A percentile compares a stretch with the other conserved stretches of the same genome.
Evolutionary conservation across 2,329 filamentous ascomycete species (phyloP).

Genomic region (Dactylellina leptospora): DNA sequence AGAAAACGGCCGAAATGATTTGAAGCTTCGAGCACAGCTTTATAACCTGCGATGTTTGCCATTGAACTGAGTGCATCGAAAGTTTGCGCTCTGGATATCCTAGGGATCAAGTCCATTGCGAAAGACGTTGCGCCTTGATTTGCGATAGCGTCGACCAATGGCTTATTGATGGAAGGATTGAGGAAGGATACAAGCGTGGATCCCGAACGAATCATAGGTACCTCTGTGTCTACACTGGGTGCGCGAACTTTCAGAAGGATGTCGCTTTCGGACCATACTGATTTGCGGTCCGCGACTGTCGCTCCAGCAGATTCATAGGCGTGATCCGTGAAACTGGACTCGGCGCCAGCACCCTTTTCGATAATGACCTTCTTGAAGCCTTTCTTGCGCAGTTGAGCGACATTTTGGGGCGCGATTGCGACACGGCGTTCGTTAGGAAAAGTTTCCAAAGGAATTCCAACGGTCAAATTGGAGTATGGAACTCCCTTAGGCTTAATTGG

Average conservation of each 20-base stretch:
- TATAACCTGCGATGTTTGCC: constrained; percentile 95
- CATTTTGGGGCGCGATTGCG: constrained; percentile 84
- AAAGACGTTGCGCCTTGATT: constrained; percentile 77
- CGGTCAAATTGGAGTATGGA: constrained; percentile 76
- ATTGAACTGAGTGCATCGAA: constrained; percentile 71
- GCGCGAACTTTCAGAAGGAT: constrained; percentile 85
- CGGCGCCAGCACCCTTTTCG: constrained; percentile 79
- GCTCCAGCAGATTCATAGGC: constrained; percentile 82
- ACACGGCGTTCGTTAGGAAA: constrained; percentile 82
- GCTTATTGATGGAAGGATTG: constrained; percentile 81
- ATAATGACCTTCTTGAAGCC: constrained; percentile 80
- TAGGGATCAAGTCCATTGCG: constrained; percentile 91
- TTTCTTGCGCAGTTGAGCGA: constrained; percentile 82
- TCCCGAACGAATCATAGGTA: constrained; percentile 72
- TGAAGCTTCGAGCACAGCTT: constrained; percentile 86
- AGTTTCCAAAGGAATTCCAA: constrained; percentile 83
- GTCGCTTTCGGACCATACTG: constrained; percentile 78
- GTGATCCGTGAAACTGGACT: constrained; percentile 79
- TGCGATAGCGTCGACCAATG: constrained; percentile 76
- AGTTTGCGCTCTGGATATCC: constrained; percentile 82
- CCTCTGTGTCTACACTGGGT: constrained; percentile 73
- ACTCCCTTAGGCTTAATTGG: constrained; percentile 29
- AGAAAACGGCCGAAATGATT: constrained; percentile 89
- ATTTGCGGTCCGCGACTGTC: constrained; percentile 73
- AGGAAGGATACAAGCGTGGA: constrained; percentile 83